These are phyloP conservation scores for Cadophora sp. DNA, from an alignment of 2,329 filamentous ascomycete species.

Conservation along the genomic window DNA sequence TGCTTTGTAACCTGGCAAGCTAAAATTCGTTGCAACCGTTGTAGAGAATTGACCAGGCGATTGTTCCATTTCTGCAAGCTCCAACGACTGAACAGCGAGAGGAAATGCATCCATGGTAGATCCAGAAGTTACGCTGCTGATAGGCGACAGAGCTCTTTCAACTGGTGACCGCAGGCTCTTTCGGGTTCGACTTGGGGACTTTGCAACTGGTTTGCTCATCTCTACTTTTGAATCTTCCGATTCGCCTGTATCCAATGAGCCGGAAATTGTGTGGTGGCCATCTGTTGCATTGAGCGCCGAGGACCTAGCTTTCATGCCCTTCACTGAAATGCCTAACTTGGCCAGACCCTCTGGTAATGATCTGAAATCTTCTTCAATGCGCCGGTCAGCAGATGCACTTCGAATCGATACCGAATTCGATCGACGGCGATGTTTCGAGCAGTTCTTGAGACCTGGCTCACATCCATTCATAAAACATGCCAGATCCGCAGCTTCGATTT, in stretches of 20 bases:
- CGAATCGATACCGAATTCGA: constrained; percentile 7
- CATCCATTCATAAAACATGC: constrained; percentile 39
- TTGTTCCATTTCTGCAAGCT: constrained; percentile 29
- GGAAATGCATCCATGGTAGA: constrained; percentile 37
- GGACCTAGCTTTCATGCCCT: neutral
- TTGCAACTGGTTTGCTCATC: neutral
- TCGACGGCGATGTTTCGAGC: constrained; percentile 29
- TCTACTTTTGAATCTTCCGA: neutral
- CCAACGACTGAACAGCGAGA: constrained; percentile 33
- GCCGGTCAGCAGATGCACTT: neutral
- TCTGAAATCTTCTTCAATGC: constrained; percentile 29
- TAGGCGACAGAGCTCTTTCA: constrained; percentile 15
- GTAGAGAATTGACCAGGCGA: constrained; percentile 30
- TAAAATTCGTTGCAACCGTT: constrained; percentile 41
- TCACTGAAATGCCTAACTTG: constrained; percentile 7
- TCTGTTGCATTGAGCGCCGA: neutral
- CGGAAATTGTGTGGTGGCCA: neutral
- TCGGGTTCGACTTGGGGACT: neutral
- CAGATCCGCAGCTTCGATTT: constrained; percentile 34
- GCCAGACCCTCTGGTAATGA: constrained; percentile 24
- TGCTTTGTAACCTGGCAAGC: constrained; percentile 38
- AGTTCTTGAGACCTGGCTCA: constrained; percentile 31
- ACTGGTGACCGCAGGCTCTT: constrained; percentile 12
- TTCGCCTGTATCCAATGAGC: neutral
- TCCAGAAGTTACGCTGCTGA: constrained; percentile 33